Evolutionary conservation across 352 stramenopile species (phyloP).

Genomic region (Nothophytophthora sp.): DNA sequence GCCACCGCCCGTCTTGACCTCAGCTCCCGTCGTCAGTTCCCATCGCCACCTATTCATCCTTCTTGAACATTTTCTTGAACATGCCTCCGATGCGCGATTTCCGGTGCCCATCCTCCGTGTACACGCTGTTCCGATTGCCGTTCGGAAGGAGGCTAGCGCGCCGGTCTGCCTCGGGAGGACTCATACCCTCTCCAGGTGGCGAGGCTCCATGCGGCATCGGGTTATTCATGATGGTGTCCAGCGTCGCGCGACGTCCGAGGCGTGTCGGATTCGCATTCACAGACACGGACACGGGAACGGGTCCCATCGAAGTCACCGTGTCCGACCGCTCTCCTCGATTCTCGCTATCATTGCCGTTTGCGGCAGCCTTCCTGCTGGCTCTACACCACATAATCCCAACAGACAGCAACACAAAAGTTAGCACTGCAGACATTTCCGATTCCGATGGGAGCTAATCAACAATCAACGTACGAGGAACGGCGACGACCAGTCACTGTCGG

Average conservation of each 20-base stretch:
- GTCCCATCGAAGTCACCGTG: conserved; percentile 57
- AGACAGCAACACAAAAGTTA: too few relatives aligned
- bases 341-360: conserved; percentile 5
- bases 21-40: too few relatives aligned
- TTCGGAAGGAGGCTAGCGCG: conserved; percentile 32
- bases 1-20: not conserved
- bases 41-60: conserved; percentile 49
- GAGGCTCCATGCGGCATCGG: conserved; percentile 25
- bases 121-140: conserved; percentile 46
- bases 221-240: conserved; percentile 61
- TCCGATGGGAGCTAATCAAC: conserved; percentile 7
- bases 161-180: conserved; percentile 19
- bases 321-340: conserved; percentile 55
- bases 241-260: conserved; percentile 40
- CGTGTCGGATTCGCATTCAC: conserved; percentile 23
- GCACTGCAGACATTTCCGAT: too few relatives aligned
- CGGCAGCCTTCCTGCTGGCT: conserved; percentile 12
- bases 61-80: conserved; percentile 93
- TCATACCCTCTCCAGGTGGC: conserved; percentile 25
- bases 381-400: conserved; percentile 9
- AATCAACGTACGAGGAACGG: conserved; percentile 28
- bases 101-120: conserved; percentile 61
- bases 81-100: conserved; percentile 84
- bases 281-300: conserved; percentile 62
- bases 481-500: conserved; percentile 6